Conservation (phyloP, 2,329 filamentous ascomycete genomes). For the Malbranchea cinnamomea region DNA sequence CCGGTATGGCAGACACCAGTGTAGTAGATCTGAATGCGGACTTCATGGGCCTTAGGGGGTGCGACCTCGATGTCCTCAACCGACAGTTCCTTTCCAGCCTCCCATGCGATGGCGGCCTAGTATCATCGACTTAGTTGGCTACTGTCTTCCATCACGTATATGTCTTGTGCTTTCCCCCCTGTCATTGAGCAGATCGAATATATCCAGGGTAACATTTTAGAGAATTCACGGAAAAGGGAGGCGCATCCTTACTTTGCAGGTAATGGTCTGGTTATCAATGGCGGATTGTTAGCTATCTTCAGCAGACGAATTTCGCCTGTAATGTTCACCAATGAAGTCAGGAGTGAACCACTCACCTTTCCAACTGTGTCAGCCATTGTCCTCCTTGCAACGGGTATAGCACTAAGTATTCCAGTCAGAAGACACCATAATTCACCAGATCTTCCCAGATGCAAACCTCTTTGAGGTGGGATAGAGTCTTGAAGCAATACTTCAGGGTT, state of each 20-base stretch:
- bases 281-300: conserved; percentile 2
- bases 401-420: too few relatives aligned
- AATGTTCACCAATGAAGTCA: conserved; percentile 4
- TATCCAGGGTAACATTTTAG: background rate
- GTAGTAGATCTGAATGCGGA: conserved; percentile 93
- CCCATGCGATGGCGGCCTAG: conserved; percentile 90
- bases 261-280: conserved; percentile 54
- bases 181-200: background rate
- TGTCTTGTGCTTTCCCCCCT: background rate
- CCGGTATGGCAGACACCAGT: conserved; percentile 98
- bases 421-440: too few relatives aligned
- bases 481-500: too few relatives aligned
- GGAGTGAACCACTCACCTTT: conserved; percentile 29
- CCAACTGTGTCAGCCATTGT: conserved; percentile 45
- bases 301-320: background rate
- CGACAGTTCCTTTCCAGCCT: conserved; percentile 74
- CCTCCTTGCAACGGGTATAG: too few relatives aligned
- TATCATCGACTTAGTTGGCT: background rate
- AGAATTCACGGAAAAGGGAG: background rate
- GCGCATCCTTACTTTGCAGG: conserved; percentile 54
- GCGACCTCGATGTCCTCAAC: conserved; percentile 88
- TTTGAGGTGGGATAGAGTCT: too few relatives aligned
- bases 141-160: conserved; percentile 10
- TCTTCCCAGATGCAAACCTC: too few relatives aligned
- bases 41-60: conserved; percentile 80